phyloP scores from a whole-genome alignment of 176 grass and related monocot genomes.

The Aegilops tauschii region DNA sequence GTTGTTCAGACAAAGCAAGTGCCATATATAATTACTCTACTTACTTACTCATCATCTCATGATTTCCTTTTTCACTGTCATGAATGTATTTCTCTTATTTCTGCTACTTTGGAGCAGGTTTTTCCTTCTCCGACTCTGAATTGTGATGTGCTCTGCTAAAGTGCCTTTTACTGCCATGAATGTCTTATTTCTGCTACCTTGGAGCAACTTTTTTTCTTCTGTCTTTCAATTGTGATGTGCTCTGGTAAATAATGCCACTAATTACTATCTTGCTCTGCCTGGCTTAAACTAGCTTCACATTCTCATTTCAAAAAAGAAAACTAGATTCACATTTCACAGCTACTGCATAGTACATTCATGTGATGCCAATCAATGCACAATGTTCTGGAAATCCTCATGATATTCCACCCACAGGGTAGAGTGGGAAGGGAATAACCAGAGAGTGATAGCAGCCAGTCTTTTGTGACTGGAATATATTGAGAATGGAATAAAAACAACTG shows the following conservation, averaged over 20 bases:
- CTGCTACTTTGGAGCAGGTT: no score
- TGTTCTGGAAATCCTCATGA: slow-evolving; percentile 15
- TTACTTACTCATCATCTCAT: not conserved
- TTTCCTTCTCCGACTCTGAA: no score
- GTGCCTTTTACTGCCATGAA: not conserved
- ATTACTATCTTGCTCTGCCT: not conserved
- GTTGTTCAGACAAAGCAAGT: slow-evolving; percentile 36
- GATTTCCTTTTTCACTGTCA: not conserved
- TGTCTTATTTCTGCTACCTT: not conserved
- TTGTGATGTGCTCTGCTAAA: no score
- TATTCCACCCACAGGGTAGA: slow-evolving; percentile 37
- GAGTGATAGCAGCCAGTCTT: slow-evolving; percentile 40
- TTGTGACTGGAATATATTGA: slow-evolving; percentile 21
- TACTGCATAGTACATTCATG: not conserved
- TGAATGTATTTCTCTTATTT: no score
- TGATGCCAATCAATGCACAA: slow-evolving; percentile 22
- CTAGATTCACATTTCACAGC: slow-evolving; percentile 7
- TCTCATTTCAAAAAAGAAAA: not conserved
- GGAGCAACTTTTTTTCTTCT: not conserved
- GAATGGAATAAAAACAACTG: slow-evolving; percentile 33
- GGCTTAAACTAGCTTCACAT: not conserved
- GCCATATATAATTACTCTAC: slow-evolving; percentile 44
- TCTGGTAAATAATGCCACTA: not conserved
- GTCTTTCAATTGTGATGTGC: no score
- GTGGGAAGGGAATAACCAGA: slow-evolving; percentile 38